These are phyloP conservation scores for Fusarium solani-melongenae DNA, from an alignment of 2,329 filamentous ascomycete genomes.

Conservation along the genomic window DNA sequence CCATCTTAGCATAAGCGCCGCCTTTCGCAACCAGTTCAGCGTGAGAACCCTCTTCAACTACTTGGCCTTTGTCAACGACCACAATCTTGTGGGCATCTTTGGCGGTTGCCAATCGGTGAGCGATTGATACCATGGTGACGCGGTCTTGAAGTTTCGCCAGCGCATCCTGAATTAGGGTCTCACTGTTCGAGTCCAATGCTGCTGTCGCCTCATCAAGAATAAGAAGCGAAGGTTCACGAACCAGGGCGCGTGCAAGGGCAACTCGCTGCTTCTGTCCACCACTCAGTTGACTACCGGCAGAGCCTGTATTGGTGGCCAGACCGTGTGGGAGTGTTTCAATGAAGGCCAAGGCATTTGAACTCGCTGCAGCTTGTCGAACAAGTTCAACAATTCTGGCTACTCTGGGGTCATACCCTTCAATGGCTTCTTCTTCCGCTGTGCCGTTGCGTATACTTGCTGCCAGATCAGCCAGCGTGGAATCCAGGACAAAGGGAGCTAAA, in stretches of 20 bases:
- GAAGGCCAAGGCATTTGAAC: constrained; percentile 55
- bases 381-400: neutral
- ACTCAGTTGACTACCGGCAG: constrained; percentile 64
- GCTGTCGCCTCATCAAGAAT: constrained; percentile 71
- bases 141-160: constrained; percentile 54
- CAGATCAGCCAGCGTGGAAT: neutral
- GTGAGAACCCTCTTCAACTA: constrained; percentile 72
- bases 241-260: constrained; percentile 65
- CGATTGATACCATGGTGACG: constrained; percentile 73
- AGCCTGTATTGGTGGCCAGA: constrained; percentile 57
- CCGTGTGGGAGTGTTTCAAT: constrained; percentile 58
- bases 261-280: constrained; percentile 68
- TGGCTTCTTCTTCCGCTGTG: neutral
- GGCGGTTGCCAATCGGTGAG: constrained; percentile 66
- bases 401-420: neutral
- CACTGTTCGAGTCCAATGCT: constrained; percentile 66
- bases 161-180: constrained; percentile 61
- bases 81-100: constrained; percentile 59
- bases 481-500: neutral
- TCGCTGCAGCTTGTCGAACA: constrained; percentile 35
- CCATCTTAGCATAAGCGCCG: constrained; percentile 62
- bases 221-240: constrained; percentile 65
- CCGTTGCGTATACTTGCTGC: neutral
- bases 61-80: constrained; percentile 62
- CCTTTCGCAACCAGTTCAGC: constrained; percentile 63